Evolutionary conservation across 2,329 filamentous ascomycete species (phyloP).

Genomic region (Lecanicillium sp.): DNA sequence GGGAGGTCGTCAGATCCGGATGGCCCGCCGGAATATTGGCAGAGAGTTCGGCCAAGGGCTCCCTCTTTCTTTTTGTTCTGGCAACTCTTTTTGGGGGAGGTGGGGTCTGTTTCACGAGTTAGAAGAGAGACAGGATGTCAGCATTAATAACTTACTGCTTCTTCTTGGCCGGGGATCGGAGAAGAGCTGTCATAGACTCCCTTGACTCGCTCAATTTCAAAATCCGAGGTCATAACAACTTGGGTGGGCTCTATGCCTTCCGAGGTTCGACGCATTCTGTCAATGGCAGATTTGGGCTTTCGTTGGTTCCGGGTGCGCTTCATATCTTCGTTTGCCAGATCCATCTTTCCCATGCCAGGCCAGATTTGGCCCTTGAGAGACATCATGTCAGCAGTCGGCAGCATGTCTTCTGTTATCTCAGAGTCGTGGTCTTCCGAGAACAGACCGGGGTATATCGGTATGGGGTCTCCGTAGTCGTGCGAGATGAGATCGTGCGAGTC

Average conservation of each 20-base stretch:
- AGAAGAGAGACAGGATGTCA: too few species aligned
- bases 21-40: slow-evolving; percentile 26
- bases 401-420: slow-evolving; percentile 24
- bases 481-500: slow-evolving; percentile 21
- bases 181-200: slow-evolving; percentile 58
- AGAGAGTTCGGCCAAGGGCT: slow-evolving; percentile 29
- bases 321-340: slow-evolving; percentile 68
- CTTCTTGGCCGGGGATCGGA: slow-evolving; percentile 31
- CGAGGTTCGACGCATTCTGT: slow-evolving; percentile 59
- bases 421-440: slow-evolving; percentile 24
- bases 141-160: slow-evolving; percentile 43
- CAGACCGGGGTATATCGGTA: slow-evolving; percentile 24
- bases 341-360: slow-evolving; percentile 77
- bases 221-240: slow-evolving; percentile 52
- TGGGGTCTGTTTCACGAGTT: slow-evolving; percentile 12
- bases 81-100: slow-evolving; percentile 26
- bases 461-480: slow-evolving; percentile 23
- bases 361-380: slow-evolving; percentile 65
- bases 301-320: slow-evolving; percentile 71
- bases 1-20: not conserved
- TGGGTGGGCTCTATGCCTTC: slow-evolving; percentile 58
- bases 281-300: slow-evolving; percentile 66
- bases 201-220: slow-evolving; percentile 45
- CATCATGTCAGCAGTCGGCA: slow-evolving; percentile 25
- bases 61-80: slow-evolving; percentile 27